phyloP scores from a whole-genome alignment of 2,329 filamentous ascomycete species.

The Phialophora macrospora region DNA sequence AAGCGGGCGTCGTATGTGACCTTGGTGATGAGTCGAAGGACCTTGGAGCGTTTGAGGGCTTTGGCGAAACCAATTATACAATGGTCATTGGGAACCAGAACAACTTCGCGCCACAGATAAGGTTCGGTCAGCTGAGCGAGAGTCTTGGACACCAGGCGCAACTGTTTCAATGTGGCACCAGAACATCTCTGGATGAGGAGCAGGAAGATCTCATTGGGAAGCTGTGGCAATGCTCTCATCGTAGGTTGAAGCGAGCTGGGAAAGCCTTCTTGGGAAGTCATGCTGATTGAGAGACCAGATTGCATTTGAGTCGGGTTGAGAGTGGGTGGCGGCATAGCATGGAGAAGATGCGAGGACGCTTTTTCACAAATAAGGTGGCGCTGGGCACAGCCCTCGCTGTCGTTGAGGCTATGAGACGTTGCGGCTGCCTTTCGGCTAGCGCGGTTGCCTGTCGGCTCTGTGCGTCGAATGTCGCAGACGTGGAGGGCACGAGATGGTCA shows the following conservation, averaged over 20 bases:
- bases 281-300: conserved; percentile 7
- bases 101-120: conserved; percentile 31
- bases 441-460: conserved; percentile 25
- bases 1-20: conserved; percentile 34
- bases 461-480: conserved; percentile 13
- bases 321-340: not conserved
- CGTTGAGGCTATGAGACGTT: conserved; percentile 16
- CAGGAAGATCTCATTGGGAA: conserved; percentile 36
- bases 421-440: conserved; percentile 19
- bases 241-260: not conserved
- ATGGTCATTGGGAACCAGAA: conserved; percentile 33
- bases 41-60: conserved; percentile 25
- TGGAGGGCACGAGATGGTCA: not conserved
- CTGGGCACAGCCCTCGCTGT: conserved; percentile 18
- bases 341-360: not conserved
- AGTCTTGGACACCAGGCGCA: conserved; percentile 33
- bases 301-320: not conserved
- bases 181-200: conserved; percentile 31
- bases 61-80: conserved; percentile 31
- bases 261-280: conserved; percentile 4
- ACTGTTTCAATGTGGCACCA: conserved; percentile 29
- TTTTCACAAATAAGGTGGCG: conserved; percentile 2
- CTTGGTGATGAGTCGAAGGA: conserved; percentile 27
- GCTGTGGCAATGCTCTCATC: conserved; percentile 17
- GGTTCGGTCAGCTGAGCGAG: conserved; percentile 32